Percentiles rank a stretch among this genome's conserved stretches.
These are phyloP conservation scores for Stephania japonica DNA, from an alignment of 164 flowering plant genomes.

Conservation along the genomic window DNA sequence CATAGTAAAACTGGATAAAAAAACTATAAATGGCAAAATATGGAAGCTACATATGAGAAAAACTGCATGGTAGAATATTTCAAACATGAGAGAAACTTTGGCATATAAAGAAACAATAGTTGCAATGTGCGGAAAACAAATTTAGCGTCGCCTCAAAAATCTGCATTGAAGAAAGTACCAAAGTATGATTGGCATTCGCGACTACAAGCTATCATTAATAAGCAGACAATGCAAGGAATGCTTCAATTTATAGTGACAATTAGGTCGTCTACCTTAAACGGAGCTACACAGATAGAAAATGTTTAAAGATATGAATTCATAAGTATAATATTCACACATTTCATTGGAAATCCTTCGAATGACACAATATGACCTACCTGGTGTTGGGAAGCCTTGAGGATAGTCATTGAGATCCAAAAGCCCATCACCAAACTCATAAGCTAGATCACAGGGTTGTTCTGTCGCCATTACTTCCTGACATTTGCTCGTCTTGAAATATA, in stretches of 20 bases:
- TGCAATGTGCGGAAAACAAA: too few species aligned
- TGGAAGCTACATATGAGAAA: background rate
- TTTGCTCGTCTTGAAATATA: constrained; percentile 52
- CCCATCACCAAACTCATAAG: constrained; percentile 76
- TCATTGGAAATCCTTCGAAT: background rate
- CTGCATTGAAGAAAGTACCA: too few species aligned
- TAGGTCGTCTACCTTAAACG: background rate
- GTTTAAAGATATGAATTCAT: background rate
- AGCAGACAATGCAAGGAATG: background rate
- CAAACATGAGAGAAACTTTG: too few species aligned
- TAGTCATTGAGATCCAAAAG: constrained; percentile 42
- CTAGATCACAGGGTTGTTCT: constrained; percentile 78
- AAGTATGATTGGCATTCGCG: too few species aligned
- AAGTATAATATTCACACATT: background rate
- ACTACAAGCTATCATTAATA: background rate
- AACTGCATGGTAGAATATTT: background rate
- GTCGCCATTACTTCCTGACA: constrained; percentile 69
- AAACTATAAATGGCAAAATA: background rate
- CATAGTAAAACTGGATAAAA: background rate
- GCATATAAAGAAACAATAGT: too few species aligned
- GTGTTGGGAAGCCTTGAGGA: constrained; percentile 65
- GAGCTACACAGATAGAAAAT: background rate
- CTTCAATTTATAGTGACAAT: background rate
- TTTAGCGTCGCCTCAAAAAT: too few species aligned
- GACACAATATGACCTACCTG: constrained; percentile 31